Evolutionary conservation across 331 rosid genomes (phyloP), one percentile per base, ranked within the genome.

Genomic region (Cydonia oblonga): DNA sequence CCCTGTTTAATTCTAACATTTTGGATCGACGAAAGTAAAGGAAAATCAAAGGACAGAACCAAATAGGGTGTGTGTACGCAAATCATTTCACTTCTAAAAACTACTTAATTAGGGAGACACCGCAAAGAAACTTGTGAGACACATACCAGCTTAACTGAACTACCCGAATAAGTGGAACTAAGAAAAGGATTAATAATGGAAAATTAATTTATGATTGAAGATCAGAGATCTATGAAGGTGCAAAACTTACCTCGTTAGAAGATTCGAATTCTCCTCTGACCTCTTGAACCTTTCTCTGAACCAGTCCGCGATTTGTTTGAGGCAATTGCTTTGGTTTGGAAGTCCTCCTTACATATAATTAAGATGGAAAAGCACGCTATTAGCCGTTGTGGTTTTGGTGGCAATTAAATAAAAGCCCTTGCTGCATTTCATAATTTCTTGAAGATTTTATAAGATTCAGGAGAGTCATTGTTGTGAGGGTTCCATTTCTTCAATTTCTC

Each of bases 221-320:
- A n/a, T 72, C 20, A 38, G 52, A 9, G 26, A 59, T 69, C 18
- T 7, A 71, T 57, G 8, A 72, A 22, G 68, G 42, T 29, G 68
- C 64, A 53, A 46, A 35, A 13, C 28, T 68, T 63, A 90, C 90
- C 83, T 82, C 86, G 57, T 69, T 81, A 20, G 78, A 75, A 65
- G 68, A 63, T 62, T 76, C 75, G n/a, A 64, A 35, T 63, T 69
- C 83, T 82, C 54, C 72, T 63, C 23, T 73, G 42, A 52, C 44
- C 26, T 66, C 79, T 35, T 81, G 74, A 54, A 70, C 80, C 78
- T 66, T 72, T 59, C 51, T 73, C 52, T 65, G 58, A 29, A 69
- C 68, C 52, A 23, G 80, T 61, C 60, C 42, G 2, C 9, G 23
- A 61, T 58, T 67, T 80, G 80, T n/a, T 75, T 66, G 82, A 72